Base-by-base conservation (phyloP, 352 stramenopile species). In the Aphanomyces cochlioides region DNA sequence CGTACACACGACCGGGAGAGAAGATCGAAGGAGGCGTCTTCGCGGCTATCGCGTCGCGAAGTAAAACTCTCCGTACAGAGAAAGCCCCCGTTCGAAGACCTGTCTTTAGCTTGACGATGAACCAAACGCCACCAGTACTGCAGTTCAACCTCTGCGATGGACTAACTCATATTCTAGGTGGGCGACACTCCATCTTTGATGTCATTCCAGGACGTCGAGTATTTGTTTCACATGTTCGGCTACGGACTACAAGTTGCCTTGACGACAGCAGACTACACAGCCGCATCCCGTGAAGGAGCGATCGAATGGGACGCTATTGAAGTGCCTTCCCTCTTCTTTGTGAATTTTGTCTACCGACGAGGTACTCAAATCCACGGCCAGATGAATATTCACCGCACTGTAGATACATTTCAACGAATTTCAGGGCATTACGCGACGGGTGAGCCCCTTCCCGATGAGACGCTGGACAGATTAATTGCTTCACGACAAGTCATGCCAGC, bases 221-320 rank as follows among this genome's bases (percentile, higher is more conserved):
- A 93, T 36, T 77, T 98, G 7, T 98, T 98, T 79, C 95, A 98
- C 66, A 91, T 97, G 78, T 98, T 98, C 67, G 96, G 97, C 60
- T 96, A 99, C 76, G 96, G 94, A 0, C 80, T 99, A 36, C 97
- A 99, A 78, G 96, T 99, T 79, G 99, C 99, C 96, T 85, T 99
- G 5, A 99, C 97, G 12, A 90, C 80, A 28, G 94, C 98, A 56
- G 85, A 96, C 50, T 90, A 98, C 72, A 94, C 91, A 67, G 95
- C 97, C 56, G 95, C 98, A 41, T 93, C 96, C 4, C 96, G 95
- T 17, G 98, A 98, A 77, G 98, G 98, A 74, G 93, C 92, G 56
- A 88, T 99, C 17, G 96, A 99, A 79, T 99, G 96, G 96, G 97
- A 99, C 82, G 97, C 97, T 15, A 96, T 99, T 3, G 97, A 99